Conservation (phyloP, 2,329 filamentous ascomycete genomes). For the Phyllachora maydis region DNA sequence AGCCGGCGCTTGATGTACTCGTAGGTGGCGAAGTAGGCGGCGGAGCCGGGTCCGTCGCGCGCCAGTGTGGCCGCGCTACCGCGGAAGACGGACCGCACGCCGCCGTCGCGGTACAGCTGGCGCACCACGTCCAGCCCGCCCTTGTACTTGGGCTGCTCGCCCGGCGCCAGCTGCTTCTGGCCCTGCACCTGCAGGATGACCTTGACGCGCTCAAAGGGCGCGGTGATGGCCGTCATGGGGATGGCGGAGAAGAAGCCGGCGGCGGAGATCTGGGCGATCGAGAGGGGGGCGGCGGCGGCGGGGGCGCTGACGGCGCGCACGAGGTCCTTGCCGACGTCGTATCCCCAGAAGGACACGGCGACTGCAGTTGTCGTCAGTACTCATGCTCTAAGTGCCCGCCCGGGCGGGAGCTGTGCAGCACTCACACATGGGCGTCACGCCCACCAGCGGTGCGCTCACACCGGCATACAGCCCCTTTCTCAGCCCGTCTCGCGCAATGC, state of each 20-base stretch:
- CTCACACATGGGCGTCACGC: slow-evolving; percentile 98
- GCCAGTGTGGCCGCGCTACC: slow-evolving; percentile 81
- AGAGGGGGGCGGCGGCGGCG: slow-evolving; percentile 47
- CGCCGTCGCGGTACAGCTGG: slow-evolving; percentile 82
- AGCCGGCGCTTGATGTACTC: slow-evolving; percentile 81
- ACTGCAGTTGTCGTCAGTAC: too few species aligned
- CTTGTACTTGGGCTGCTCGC: slow-evolving; percentile 80
- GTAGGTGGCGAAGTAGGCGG: slow-evolving; percentile 94
- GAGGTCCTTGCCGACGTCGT: slow-evolving; percentile 84
- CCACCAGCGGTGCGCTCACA: slow-evolving; percentile 82
- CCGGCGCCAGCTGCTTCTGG: slow-evolving; percentile 64
- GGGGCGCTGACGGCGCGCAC: slow-evolving; percentile 49
- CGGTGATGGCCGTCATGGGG: slow-evolving; percentile 95
- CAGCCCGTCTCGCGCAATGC: slow-evolving; percentile 70
- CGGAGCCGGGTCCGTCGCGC: slow-evolving; percentile 78
- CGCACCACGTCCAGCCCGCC: slow-evolving; percentile 80
- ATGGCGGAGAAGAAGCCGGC: slow-evolving; percentile 97
- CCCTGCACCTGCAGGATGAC: slow-evolving; percentile 96
- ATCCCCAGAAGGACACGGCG: slow-evolving; percentile 62
- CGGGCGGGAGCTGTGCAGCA: slow-evolving; percentile 1
- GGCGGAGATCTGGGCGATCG: slow-evolving; percentile 70
- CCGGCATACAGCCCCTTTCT: slow-evolving; percentile 78
- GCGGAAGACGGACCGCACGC: slow-evolving; percentile 78
- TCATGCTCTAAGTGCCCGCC: neutral
- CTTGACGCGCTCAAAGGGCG: slow-evolving; percentile 96